Conservation (phyloP, 305 asterid genomes). For the Fraxinus xanthoxyloides region DNA sequence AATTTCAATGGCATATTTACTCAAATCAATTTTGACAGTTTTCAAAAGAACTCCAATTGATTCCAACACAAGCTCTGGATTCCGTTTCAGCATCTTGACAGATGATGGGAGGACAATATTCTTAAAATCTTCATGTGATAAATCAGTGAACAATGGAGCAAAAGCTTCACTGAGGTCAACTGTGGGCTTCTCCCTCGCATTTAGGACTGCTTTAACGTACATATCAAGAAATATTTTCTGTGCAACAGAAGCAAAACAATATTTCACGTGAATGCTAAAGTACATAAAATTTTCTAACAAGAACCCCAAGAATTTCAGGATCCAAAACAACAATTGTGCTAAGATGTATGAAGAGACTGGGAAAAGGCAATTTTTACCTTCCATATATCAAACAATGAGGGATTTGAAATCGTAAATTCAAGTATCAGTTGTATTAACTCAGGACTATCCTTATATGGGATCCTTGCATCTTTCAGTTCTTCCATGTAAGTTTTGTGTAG, state of each 20-base stretch:
- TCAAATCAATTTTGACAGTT: conserved; percentile 68
- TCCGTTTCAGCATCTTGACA: conserved; percentile 94
- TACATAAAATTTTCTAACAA: conserved; percentile 3
- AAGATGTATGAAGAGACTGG: neutral
- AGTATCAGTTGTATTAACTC: conserved; percentile 63
- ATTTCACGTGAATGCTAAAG: conserved; percentile 18
- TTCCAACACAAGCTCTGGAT: conserved; percentile 95
- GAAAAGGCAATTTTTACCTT: conserved; percentile 48
- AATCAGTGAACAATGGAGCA: conserved; percentile 59
- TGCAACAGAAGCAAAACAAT: conserved; percentile 31
- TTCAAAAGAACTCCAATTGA: conserved; percentile 75
- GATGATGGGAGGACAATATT: conserved; percentile 63
- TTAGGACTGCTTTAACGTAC: conserved; percentile 72
- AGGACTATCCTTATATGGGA: conserved; percentile 70
- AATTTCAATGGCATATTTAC: conserved; percentile 83
- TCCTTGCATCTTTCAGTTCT: conserved; percentile 71
- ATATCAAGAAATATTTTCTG: conserved; percentile 81
- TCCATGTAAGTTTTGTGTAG: conserved; percentile 64
- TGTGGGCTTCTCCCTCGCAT: conserved; percentile 84
- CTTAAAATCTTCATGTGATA: conserved; percentile 88
- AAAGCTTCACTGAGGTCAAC: conserved; percentile 80
- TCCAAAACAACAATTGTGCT: neutral
- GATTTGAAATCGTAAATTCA: conserved; percentile 53
- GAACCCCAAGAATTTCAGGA: neutral
- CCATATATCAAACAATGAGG: conserved; percentile 54